Percentiles rank a stretch among this genome's conserved stretches.
Evolutionary conservation across 2,329 filamentous ascomycete genomes (phyloP).

Genomic region (Nothopassalora personata): DNA sequence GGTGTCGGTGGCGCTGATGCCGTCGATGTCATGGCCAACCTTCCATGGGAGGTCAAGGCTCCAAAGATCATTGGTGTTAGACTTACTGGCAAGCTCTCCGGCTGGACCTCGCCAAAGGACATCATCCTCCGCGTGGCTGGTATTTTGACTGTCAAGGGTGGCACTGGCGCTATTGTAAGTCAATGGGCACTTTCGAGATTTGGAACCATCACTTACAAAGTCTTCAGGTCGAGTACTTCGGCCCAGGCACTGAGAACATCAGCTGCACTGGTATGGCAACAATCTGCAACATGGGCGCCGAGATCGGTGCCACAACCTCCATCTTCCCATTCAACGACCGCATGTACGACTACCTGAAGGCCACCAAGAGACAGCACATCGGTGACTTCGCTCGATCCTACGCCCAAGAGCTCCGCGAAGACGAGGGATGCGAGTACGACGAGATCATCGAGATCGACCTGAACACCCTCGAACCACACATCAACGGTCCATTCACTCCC

Average conservation of each 20-base stretch:
- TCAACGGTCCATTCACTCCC: slow-evolving; percentile 98
- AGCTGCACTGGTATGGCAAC: slow-evolving; percentile 85
- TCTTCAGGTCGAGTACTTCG: slow-evolving; percentile 30
- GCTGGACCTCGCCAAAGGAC: slow-evolving; percentile 93
- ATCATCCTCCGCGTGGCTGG: slow-evolving; percentile 97
- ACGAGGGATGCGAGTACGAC: slow-evolving; percentile 91
- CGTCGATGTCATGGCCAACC: slow-evolving; percentile 95
- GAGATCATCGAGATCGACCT: slow-evolving; percentile 95
- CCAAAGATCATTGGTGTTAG: slow-evolving; percentile 96
- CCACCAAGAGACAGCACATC: slow-evolving; percentile 85
- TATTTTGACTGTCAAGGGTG: slow-evolving; percentile 86
- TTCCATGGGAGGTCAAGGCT: slow-evolving; percentile 97
- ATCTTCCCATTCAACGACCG: slow-evolving; percentile 97
- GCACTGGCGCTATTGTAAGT: too few relatives aligned
- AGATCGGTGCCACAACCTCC: slow-evolving; percentile 82
- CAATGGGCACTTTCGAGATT: too few relatives aligned
- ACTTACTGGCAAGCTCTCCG: slow-evolving; percentile 80
- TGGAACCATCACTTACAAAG: too few relatives aligned
- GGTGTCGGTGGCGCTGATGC: slow-evolving; percentile 98
- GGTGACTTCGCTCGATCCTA: slow-evolving; percentile 85
- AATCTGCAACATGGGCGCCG: slow-evolving; percentile 54
- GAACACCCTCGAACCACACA: slow-evolving; percentile 88
- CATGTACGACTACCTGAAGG: slow-evolving; percentile 92
- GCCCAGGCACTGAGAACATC: slow-evolving; percentile 67
- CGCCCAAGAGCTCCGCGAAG: slow-evolving; percentile 76